These are phyloP conservation scores for Acanthamoeba castellanii DNA, from an alignment of 208 protist genomes.

Conservation along the genomic window DNA sequence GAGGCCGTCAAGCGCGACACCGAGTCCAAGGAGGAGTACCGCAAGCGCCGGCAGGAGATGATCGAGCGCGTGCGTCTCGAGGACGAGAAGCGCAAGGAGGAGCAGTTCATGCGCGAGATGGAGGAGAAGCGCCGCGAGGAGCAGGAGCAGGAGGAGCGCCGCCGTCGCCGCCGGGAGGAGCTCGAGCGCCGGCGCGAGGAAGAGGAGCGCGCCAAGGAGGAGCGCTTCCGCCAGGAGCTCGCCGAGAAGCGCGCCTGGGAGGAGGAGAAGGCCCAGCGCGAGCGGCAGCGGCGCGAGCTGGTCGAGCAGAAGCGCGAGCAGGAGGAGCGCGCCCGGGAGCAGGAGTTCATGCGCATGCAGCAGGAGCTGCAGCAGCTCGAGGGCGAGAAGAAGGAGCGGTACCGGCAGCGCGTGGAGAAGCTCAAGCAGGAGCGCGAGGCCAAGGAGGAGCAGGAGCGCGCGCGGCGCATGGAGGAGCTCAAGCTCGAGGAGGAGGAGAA, in stretches of 20 bases:
- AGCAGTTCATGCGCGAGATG: slow-evolving; percentile 38
- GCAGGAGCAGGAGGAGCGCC: neutral
- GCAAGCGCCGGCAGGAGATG: neutral
- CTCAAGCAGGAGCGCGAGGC: slow-evolving; percentile 4
- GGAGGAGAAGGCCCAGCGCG: slow-evolving; percentile 20
- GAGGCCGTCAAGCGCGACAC: slow-evolving; percentile 26
- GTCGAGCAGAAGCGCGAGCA: neutral
- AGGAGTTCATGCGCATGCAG: slow-evolving; percentile 29
- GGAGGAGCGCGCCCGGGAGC: neutral
- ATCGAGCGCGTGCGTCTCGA: neutral
- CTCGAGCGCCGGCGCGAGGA: neutral
- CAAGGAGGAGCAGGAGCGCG: slow-evolving; percentile 53
- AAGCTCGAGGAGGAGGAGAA: slow-evolving; percentile 71
- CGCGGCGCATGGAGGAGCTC: slow-evolving; percentile 32
- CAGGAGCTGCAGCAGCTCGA: slow-evolving; percentile 46
- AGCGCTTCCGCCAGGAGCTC: slow-evolving; percentile 24
- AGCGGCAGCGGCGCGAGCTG: neutral
- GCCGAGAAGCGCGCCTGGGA: neutral
- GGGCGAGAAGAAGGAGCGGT: slow-evolving; percentile 31
- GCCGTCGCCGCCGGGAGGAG: neutral
- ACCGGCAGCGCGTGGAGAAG: neutral
- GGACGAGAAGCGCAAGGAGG: slow-evolving; percentile 40
- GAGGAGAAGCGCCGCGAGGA: slow-evolving; percentile 34
- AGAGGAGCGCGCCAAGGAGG: slow-evolving; percentile 23
- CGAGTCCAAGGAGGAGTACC: neutral